Evolutionary conservation across 768 basidiomycete genomes (phyloP), one percentile per base, ranked within the genome.

Genomic region (Mycena capillaripes): DNA sequence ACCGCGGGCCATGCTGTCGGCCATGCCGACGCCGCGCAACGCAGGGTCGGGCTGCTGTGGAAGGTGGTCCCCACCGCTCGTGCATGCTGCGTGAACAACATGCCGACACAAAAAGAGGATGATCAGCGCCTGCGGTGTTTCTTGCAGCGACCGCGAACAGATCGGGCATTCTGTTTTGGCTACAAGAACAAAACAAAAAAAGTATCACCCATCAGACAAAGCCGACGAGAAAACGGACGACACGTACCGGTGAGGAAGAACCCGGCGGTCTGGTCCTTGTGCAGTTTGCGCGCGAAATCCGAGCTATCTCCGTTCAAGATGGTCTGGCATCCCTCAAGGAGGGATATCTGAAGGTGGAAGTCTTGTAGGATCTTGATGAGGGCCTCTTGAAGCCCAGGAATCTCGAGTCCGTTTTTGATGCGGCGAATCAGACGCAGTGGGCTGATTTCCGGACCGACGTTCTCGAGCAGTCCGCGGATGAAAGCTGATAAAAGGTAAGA

Each of bases 291-390:
- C 3, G 93, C 91, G 38, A 98, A 87, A 50, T 90, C 88, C 1
- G 90, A 86, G 75, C 93, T 93, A 81, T 99, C 97, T 17, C 94
- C 91, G 65, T 95, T 88, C 67, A 99, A 80, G 61, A 99, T 95
- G 5, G 89, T 89, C 81, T 95, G 93, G 78, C 97, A 98, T 2
- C 97, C 97, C 75, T 98, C 96, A 59, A 99, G 84, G 12, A 99
- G 82, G 11, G 96, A 97, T 29, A 96, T 94, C 81, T 97, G 97
- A 9, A 99, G 84, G 78, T 98, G 96, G 79, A 97, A 98, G 78
- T 98, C 97, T 74, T 97, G 96, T 59, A 99, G 83, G 64, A 99
- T 98, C 88, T 98, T 99, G 84, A 99, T 95, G 38, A 99, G 83
- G 5, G 97, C 97, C 59, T 93, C 92, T 79, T 98, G 97, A 69